Base-by-base conservation (phyloP, 2,329 filamentous ascomycete species). In the Fragosphaeria purpurea region DNA sequence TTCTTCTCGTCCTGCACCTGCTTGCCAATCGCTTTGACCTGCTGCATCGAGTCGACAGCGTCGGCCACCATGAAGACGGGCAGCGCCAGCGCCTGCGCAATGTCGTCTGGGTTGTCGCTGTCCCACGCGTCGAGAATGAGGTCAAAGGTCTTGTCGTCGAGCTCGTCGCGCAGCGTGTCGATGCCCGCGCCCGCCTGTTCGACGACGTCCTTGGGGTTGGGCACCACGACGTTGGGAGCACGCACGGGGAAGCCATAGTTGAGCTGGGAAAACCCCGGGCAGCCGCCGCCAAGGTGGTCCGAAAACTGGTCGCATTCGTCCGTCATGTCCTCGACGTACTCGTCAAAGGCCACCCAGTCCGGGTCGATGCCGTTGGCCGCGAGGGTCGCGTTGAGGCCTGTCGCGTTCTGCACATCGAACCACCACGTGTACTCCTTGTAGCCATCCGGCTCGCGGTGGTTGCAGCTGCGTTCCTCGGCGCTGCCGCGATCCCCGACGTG, bases 1-100 rank as follows among this genome's bases (percentile, higher is more conserved):
- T 55, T 52, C 54, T 61, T 50, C 46, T 56, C 51, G 48, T 62
- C 53, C 30, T 59, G 48, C 8, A 61, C 59, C 45, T 63, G 50
- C 10, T 60, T 53, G 12, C 53, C 60, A 12, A 46, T 55, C n/a
- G 64, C 44, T 12, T 53, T 41, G 5, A 62, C 53, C 10, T 53
- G 46, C 12, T 51, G 22, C 57, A 63, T 62, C 44, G 51, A 56
- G 10, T 57, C 49, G 12, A 59, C 41, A 12, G 55, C 58, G 12
- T 53, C 35, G 34, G 48, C 53, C 5, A 57, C 50, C 49, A 56
- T 56, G 35, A 57, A 48, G 11, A 56, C 50, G 41, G 57, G 59
- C 44, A 61, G 39, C 4, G 52, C 42, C 13, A 51, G 30, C 44
- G 56, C 55, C 22, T 22, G 22, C 22, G 22, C 22, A 22, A 22